A percentile compares a stretch with the other conserved stretches of the same genome.
Evolutionary conservation across 2,329 filamentous ascomycete genomes (phyloP).

Genomic region (Grosmannia huntii): DNA sequence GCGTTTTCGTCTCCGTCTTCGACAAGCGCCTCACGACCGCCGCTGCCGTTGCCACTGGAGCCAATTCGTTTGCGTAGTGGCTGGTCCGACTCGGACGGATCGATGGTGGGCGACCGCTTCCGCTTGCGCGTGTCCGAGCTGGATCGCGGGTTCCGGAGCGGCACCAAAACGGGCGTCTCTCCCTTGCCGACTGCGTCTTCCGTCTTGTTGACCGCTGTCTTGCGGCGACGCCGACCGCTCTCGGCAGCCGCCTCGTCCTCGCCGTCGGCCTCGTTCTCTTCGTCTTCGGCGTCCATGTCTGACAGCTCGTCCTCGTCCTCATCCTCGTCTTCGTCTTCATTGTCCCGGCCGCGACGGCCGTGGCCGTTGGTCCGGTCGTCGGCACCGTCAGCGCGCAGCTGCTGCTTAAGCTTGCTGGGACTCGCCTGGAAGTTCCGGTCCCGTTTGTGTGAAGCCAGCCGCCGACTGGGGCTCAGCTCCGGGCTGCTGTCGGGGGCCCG

Average conservation of each 20-base stretch:
- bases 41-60: constrained; percentile 23
- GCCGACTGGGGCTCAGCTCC: constrained; percentile 39
- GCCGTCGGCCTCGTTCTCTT: constrained; percentile 22
- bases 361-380: constrained; percentile 16
- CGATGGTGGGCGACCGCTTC: constrained; percentile 33
- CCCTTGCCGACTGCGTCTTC: constrained; percentile 17
- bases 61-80: constrained; percentile 41
- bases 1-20: not conserved
- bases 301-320: constrained; percentile 19
- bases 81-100: constrained; percentile 32
- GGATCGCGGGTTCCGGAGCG: constrained; percentile 11
- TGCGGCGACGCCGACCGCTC: constrained; percentile 4
- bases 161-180: not conserved
- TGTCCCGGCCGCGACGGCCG: not conserved
- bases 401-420: constrained; percentile 63
- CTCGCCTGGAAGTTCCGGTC: constrained; percentile 26
- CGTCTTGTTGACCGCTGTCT: constrained; percentile 10
- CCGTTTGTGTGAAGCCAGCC: constrained; percentile 3
- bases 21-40: not conserved
- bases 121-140: constrained; percentile 32
- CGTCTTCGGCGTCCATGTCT: constrained; percentile 14
- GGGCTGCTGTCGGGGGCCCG: constrained; percentile 31
- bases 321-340: constrained; percentile 25
- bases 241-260: constrained; percentile 10
- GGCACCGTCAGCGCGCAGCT: constrained; percentile 22